Evolutionary conservation across 495 filamentous ascomycete genomes (phyloP).

Genomic region (Cercophora newfieldiana): DNA sequence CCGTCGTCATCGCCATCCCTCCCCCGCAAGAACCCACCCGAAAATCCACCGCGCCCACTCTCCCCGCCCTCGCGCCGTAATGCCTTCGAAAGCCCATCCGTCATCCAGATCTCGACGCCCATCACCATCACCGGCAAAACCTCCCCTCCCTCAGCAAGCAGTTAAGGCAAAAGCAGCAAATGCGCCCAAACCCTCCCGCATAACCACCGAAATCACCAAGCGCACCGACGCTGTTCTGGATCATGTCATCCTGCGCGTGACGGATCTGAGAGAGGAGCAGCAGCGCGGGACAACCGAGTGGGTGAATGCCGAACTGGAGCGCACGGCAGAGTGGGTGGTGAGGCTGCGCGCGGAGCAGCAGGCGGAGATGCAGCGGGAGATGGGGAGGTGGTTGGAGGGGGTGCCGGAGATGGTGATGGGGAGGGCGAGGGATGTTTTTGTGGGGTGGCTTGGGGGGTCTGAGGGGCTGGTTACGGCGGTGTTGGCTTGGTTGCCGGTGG

Average conservation of each 20-base stretch:
- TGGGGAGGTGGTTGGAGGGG: background rate
- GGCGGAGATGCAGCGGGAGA: background rate
- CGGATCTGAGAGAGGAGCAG: conserved; percentile 2
- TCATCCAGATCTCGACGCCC: too few species aligned
- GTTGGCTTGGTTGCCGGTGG: conserved; percentile 12
- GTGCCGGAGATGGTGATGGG: conserved; percentile 8
- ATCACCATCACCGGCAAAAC: too few species aligned
- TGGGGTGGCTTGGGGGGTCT: conserved; percentile 9
- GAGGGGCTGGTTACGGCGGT: conserved; percentile 11
- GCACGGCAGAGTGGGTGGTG: background rate
- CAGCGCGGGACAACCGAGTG: conserved; percentile 7
- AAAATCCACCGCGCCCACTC: too few species aligned
- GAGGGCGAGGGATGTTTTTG: conserved; percentile 1
- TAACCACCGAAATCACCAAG: conserved; percentile 9
- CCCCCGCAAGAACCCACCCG: too few species aligned
- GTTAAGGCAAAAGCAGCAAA: too few species aligned
- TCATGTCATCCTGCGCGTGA: background rate
- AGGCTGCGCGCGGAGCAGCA: conserved; percentile 1
- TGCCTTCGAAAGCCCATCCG: too few species aligned
- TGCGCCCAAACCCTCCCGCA: background rate
- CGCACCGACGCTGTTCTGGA: conserved; percentile 3
- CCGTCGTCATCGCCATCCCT: too few species aligned
- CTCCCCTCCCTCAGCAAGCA: too few species aligned
- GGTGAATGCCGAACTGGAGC: conserved; percentile 1
- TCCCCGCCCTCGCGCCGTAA: too few species aligned